A percentile compares a stretch with the other conserved stretches of the same genome.
Evolutionary conservation across 352 stramenopile species (phyloP).

Genomic region (Phytopythium cucurbitacearum): DNA sequence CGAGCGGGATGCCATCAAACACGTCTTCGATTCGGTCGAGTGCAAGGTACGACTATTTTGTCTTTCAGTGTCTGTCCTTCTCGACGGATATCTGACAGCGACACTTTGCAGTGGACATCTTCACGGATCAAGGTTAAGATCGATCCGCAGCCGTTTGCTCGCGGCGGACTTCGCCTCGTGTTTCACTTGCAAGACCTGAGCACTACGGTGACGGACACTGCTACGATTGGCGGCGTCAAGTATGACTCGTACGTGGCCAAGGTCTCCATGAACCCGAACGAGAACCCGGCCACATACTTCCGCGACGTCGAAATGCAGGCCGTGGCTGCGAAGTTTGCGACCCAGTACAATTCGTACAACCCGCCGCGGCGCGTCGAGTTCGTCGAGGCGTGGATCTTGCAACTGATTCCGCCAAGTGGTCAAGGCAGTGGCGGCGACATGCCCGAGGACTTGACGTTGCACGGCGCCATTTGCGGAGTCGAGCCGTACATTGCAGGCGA

Average conservation of each 20-base stretch:
- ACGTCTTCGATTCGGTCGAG: conserved; percentile 71
- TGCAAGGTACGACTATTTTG: conserved; percentile 30
- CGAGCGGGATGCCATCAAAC: conserved; percentile 72
- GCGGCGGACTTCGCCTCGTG: conserved; percentile 56
- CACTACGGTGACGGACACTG: neutral
- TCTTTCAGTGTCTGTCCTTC: too few relatives aligned
- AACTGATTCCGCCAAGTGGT: conserved; percentile 39
- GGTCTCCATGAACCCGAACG: conserved; percentile 71
- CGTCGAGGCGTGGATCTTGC: conserved; percentile 70
- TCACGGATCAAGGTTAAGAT: conserved; percentile 70
- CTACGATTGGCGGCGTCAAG: conserved; percentile 10
- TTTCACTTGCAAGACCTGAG: conserved; percentile 75
- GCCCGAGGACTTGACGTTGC: conserved; percentile 45
- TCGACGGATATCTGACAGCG: too few relatives aligned
- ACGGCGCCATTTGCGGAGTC: conserved; percentile 69
- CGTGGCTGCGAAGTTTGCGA: conserved; percentile 72
- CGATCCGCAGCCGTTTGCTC: conserved; percentile 57
- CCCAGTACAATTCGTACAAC: conserved; percentile 80
- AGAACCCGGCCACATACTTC: conserved; percentile 84
- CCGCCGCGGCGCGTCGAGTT: conserved; percentile 74
- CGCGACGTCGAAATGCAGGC: conserved; percentile 85
- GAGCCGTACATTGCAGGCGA: conserved; percentile 76
- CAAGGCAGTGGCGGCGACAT: conserved; percentile 15
- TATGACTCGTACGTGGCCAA: conserved; percentile 61
- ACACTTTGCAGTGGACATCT: conserved; percentile 47